Base-by-base conservation (phyloP, 305 asterid genomes). In the Fraxinus nigra region DNA sequence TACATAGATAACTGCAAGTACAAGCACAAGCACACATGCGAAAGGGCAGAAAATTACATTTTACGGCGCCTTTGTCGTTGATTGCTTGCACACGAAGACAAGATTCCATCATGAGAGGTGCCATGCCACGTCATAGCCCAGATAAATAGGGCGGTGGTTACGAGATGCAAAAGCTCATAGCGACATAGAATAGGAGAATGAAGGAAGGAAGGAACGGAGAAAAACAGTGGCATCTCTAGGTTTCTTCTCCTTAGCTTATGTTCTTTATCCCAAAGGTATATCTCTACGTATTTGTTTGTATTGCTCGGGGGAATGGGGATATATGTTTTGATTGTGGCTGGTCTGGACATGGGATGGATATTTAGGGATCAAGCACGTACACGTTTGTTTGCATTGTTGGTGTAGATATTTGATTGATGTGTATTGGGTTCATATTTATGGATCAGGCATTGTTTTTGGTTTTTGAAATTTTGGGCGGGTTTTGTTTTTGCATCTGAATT, bases 361-460 rank as follows among this genome's bases (percentile, higher is more conserved):
- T 54, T 5, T 51, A n/a, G 22, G 24, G 24, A 51, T 54, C 65
- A 6, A n/a, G 65, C 26, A 54, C 7, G 65, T 6, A 54, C 65
- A 54, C 35, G 35, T 73, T 72, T 10, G 35, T 79, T 35, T 81
- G 5, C 35, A 4, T 32, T 35, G 63, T 76, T 79, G 87, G 40
- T 85, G 79, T 78, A 73, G 85, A 85, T 86, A 82, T 81, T 22
- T 22, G 82, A 1, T 67, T 86, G 78, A 72, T 67, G 35, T 77
- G 59, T 80, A 77, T 73, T 59, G 79, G 79, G 65, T 79, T 82
- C 79, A 40, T 83, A 76, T 28, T 79, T 8, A 61, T 54, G 78
- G 86, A 83, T 84, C 89, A 77, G 82, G 75, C 72, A 38, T 84
- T 26, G 77, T 67, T 74, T 81, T 22, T 73, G 82, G 35, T 43